Conservation (phyloP, 2,329 filamentous ascomycete genomes). For the Hortaea werneckii region DNA sequence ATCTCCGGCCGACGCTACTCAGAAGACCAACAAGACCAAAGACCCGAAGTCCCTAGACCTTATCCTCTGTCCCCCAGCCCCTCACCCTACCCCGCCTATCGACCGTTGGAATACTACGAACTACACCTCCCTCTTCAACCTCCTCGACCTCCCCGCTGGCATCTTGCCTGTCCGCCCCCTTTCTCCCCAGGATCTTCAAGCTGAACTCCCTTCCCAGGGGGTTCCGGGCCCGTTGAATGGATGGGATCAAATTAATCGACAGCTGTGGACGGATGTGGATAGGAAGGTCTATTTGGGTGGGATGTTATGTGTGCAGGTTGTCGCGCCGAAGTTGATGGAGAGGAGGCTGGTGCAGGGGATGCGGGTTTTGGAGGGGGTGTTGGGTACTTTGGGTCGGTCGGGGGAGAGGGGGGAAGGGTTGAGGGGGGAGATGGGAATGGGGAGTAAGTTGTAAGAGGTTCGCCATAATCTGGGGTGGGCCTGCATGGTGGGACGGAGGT, state of each 20-base stretch:
- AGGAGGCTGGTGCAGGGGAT: conserved; percentile 44
- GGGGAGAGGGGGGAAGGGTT: too few species aligned
- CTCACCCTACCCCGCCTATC: conserved; percentile 52
- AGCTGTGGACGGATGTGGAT: too few species aligned
- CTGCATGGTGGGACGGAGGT: too few species aligned
- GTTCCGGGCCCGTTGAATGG: conserved; percentile 39
- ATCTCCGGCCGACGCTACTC: too few species aligned
- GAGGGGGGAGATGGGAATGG: too few species aligned
- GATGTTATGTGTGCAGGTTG: conserved; percentile 46
- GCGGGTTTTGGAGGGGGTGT: conserved; percentile 43
- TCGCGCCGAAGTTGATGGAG: conserved; percentile 46
- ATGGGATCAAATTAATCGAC: conserved; percentile 53
- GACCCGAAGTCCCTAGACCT: conserved; percentile 40
- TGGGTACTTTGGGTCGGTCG: too few species aligned
- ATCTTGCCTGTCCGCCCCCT: conserved; percentile 44
- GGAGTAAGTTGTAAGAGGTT: background rate
- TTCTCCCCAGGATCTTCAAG: conserved; percentile 42
- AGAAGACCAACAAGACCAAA: conserved; percentile 1
- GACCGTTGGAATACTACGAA: conserved; percentile 54
- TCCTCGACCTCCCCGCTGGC: conserved; percentile 54
- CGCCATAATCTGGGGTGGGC: background rate
- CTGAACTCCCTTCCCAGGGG: conserved; percentile 37
- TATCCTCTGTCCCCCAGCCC: conserved; percentile 53
- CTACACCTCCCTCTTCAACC: conserved; percentile 52
- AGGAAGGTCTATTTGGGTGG: too few species aligned